Evolutionary conservation across 495 filamentous ascomycete genomes (phyloP).

Genomic region (Cladorrhinum samala): DNA sequence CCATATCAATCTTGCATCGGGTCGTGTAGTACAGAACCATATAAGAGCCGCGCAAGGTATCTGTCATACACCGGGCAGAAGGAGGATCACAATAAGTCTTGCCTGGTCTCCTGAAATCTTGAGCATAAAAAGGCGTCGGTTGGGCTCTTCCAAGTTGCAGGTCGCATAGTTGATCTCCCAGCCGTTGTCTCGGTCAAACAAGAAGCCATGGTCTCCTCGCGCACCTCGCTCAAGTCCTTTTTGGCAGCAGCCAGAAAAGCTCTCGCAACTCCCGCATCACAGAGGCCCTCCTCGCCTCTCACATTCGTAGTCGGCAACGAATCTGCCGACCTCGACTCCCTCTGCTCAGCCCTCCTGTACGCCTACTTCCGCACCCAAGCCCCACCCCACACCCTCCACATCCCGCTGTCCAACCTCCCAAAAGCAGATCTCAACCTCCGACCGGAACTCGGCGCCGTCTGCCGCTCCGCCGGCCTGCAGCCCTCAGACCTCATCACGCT

Average conservation of each 20-base stretch:
- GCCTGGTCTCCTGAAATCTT: no score
- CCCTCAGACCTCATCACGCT: conserved; percentile 46
- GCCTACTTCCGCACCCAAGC: conserved; percentile 67
- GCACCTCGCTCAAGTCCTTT: conserved; percentile 30
- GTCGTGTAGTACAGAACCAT: no score
- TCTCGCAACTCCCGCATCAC: conserved; percentile 28
- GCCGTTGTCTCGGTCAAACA: no score
- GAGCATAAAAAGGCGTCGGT: no score
- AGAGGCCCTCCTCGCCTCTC: conserved; percentile 35
- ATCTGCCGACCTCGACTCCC: conserved; percentile 85
- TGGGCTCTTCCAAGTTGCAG: no score
- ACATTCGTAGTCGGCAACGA: conserved; percentile 69
- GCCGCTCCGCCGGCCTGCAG: conserved; percentile 37
- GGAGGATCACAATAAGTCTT: no score
- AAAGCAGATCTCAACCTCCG: conserved; percentile 63
- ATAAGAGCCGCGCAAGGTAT: no score
- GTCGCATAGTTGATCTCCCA: no score
- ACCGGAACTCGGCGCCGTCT: conserved; percentile 66
- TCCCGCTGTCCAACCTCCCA: conserved; percentile 76
- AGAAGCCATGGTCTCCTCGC: no score
- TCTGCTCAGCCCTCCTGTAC: conserved; percentile 76
- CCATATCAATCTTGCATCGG: no score
- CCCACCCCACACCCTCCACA: conserved; percentile 51
- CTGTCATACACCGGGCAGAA: no score
- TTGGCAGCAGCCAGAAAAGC: conserved; percentile 36